phyloP scores from a whole-genome alignment of 345 rosid genomes.

The Corymbia maculata region DNA sequence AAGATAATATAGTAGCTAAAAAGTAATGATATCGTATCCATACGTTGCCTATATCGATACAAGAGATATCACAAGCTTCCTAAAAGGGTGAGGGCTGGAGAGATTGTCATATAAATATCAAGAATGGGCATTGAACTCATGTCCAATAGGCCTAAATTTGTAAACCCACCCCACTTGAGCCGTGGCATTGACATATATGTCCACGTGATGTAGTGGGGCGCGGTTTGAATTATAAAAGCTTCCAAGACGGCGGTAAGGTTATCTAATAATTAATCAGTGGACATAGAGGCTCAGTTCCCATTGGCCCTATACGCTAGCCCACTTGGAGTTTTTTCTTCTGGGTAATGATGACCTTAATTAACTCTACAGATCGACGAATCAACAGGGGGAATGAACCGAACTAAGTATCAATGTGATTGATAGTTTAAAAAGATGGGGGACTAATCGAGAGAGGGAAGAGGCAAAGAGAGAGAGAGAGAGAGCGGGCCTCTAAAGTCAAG shows the following conservation, averaged over 20 bases:
- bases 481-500: not conserved
- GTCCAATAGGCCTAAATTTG: not conserved
- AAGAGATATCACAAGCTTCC: not conserved
- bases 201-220: not conserved
- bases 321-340: not conserved
- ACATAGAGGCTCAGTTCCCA: not conserved
- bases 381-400: not conserved
- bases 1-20: not conserved
- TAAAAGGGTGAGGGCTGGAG: not conserved
- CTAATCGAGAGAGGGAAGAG: not conserved
- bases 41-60: not conserved
- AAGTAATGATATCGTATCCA: not conserved
- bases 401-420: too few relatives aligned
- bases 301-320: not conserved
- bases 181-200: not conserved
- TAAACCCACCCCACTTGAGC: not conserved
- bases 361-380: not conserved
- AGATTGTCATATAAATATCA: not conserved
- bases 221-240: not conserved
- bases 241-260: not conserved
- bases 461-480: not conserved
- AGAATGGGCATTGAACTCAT: not conserved
- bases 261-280: not conserved
- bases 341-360: not conserved
- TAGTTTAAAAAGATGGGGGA: not conserved